Evolutionary conservation across 495 filamentous ascomycete species (phyloP), one percentile per base, ranked within the genome.

Genomic region (Glonium stellatum): DNA sequence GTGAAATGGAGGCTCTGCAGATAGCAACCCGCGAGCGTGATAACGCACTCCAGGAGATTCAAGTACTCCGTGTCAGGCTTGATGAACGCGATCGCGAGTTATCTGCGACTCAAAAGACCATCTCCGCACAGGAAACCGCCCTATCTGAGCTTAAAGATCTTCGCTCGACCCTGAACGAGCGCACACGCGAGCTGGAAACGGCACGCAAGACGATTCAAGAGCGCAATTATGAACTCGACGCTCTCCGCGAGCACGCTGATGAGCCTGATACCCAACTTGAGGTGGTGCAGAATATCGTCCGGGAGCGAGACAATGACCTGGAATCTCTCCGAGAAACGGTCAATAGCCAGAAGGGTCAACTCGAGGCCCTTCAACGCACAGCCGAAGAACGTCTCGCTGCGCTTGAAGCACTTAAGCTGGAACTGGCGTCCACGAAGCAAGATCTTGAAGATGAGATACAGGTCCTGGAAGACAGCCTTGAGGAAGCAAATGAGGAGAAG

Each of bases 1-100:
- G 3, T 73, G 78, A 57, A 82, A 81, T 52, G 75, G 92, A 21
- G 82, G 89, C 60, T 73, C 78, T 53, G 84, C 92, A 61, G 69
- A 89, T 13, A 78, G 76, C 44, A 74, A 77, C 12, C 72, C 89
- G 50, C 79, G 81, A 37, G 77, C 61, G 65, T 23, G 65, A 67
- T 37, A 50, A 34, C 25, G 34, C 58, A 6, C 51, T 25, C 5
- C 57, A 48, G 12, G 56, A 67, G 22, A 21, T 67, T 6, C 18
- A 36, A n/a, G 52, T 31, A 18, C 52, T 55, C 36, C 25, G 34
- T 49, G 27, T n/a, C 39, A 52, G 52, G 18, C 51, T 69, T 12
- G 47, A 48, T 12, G 47, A 58, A 36, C 60, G 64, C 31, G 59
- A 67, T 11, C 61, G 62, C 25, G 58, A 67, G 23, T 35, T 67